phyloP scores from a whole-genome alignment of 805 yeast species.

The Candida odintsovae region DNA sequence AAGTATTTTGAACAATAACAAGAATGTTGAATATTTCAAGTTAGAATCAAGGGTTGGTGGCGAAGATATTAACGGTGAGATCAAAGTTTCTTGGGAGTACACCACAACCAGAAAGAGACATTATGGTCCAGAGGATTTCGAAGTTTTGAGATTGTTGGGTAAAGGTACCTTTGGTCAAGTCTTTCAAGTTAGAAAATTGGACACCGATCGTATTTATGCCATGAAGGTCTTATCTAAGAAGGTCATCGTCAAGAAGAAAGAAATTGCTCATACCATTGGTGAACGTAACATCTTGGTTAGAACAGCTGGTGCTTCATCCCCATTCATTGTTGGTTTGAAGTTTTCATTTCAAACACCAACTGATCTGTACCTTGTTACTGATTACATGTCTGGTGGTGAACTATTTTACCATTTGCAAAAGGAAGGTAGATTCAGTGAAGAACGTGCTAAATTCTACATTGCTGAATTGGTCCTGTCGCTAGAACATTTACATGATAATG shows the following conservation, averaged over 20 bases:
- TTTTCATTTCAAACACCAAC: slow-evolving; percentile 94
- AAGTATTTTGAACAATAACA: slow-evolving; percentile 29
- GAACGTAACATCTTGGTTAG: slow-evolving; percentile 92
- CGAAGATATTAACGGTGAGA: slow-evolving; percentile 72
- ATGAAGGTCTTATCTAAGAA: slow-evolving; percentile 95
- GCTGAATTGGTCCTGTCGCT: slow-evolving; percentile 92
- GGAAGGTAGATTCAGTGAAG: slow-evolving; percentile 91
- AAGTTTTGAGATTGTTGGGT: slow-evolving; percentile 83
- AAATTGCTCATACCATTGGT: slow-evolving; percentile 96
- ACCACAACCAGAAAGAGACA: slow-evolving; percentile 63
- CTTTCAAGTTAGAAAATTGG: slow-evolving; percentile 88
- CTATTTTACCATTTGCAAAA: slow-evolving; percentile 94
- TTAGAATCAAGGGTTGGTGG: slow-evolving; percentile 70
- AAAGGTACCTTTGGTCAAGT: slow-evolving; percentile 98
- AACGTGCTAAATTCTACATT: slow-evolving; percentile 92
- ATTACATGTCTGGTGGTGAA: slow-evolving; percentile 98
- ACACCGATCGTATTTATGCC: slow-evolving; percentile 88
- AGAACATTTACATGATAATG: slow-evolving; percentile 92
- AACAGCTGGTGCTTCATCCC: slow-evolving; percentile 80
- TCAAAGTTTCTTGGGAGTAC: slow-evolving; percentile 71
- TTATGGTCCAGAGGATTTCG: slow-evolving; percentile 93
- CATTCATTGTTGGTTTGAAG: slow-evolving; percentile 94
- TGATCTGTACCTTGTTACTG: slow-evolving; percentile 90
- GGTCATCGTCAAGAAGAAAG: slow-evolving; percentile 93
- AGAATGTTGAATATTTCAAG: slow-evolving; percentile 62